Conservation (phyloP, 208 protist species). For the Acanthamoeba royreba region DNA sequence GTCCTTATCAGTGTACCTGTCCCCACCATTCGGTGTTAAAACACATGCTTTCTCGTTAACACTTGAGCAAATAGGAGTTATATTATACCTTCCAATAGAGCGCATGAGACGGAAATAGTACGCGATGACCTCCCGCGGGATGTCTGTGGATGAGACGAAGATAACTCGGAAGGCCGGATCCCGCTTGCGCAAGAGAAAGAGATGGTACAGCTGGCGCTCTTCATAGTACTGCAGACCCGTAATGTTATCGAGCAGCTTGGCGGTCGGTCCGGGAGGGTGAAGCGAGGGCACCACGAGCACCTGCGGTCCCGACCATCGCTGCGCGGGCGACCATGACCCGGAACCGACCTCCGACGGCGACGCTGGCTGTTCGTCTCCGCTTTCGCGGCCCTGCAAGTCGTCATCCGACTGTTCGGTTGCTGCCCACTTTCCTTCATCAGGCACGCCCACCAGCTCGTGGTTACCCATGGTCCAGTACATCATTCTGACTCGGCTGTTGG, state of each 20-base stretch:
- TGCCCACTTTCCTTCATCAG: background rate
- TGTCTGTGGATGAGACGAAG: background rate
- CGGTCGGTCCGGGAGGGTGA: background rate
- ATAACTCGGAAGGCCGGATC: background rate
- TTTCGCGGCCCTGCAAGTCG: background rate
- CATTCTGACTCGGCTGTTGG: background rate
- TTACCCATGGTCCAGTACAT: background rate
- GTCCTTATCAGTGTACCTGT: background rate
- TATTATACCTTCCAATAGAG: background rate
- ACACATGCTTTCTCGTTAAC: no score
- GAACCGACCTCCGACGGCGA: no score
- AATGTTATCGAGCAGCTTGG: background rate
- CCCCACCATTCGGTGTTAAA: background rate
- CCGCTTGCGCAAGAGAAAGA: background rate
- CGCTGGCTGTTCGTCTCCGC: no score
- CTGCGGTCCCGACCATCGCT: no score
- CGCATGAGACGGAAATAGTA: background rate
- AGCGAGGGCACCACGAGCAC: background rate
- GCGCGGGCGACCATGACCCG: no score
- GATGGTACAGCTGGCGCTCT: background rate
- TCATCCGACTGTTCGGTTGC: background rate
- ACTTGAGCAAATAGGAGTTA: background rate
- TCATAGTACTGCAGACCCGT: background rate
- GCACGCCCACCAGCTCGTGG: background rate
- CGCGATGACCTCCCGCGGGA: background rate